Evolutionary conservation across 768 basidiomycete genomes (phyloP).

Genomic region (Dioszegia aurantiaca): DNA sequence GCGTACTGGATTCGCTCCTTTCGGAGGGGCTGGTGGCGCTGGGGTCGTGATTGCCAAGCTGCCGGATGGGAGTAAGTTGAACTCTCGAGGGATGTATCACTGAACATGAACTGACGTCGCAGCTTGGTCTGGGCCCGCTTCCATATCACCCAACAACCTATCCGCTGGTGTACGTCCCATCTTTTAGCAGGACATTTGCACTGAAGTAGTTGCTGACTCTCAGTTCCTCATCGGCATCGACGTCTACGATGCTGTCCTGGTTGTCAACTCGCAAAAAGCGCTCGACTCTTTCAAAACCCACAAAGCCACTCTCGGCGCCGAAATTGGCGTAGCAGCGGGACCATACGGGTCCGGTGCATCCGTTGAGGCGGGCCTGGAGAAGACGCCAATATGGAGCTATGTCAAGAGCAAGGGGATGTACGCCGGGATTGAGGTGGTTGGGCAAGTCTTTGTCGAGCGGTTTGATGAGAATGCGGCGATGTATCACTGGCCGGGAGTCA

Average conservation of each 20-base stretch:
- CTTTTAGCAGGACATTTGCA: neutral
- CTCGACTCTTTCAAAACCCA: conserved; percentile 50
- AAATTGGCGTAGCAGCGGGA: conserved; percentile 49
- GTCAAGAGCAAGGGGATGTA: conserved; percentile 48
- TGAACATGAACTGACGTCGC: conserved; percentile 7
- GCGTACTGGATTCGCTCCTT: conserved; percentile 50
- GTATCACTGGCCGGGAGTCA: conserved; percentile 51
- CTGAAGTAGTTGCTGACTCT: neutral
- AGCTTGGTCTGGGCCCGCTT: conserved; percentile 51
- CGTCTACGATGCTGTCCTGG: conserved; percentile 51
- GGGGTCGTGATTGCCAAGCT: conserved; percentile 52
- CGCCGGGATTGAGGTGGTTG: conserved; percentile 51
- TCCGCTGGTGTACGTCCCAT: conserved; percentile 42
- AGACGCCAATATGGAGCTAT: conserved; percentile 50
- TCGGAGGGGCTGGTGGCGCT: conserved; percentile 51
- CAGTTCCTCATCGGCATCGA: conserved; percentile 51
- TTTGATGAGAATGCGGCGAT: conserved; percentile 51
- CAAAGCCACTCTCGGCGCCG: conserved; percentile 48
- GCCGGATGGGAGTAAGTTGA: conserved; percentile 48
- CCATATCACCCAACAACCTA: conserved; percentile 50
- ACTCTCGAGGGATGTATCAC: neutral
- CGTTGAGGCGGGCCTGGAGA: conserved; percentile 47
- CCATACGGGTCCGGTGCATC: conserved; percentile 52
- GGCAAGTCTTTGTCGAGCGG: conserved; percentile 51
- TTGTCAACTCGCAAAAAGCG: conserved; percentile 48